Base-by-base conservation (phyloP, 441 rosid genomes). In the Geranium incanum region DNA sequence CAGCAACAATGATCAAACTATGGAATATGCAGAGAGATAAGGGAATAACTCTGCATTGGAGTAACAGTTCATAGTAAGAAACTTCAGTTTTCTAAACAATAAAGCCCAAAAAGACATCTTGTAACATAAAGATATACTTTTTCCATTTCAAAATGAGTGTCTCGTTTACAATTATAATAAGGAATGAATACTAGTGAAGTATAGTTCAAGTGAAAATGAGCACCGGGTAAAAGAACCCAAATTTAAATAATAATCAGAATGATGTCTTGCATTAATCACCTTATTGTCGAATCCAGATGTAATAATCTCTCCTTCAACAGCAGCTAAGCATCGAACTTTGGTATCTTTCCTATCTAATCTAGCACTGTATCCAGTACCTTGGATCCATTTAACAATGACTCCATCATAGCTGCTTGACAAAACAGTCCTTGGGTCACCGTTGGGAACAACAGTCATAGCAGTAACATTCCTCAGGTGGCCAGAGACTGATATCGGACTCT, bases 391-490 rank as follows among this genome's bases (percentile, higher is more conserved):
- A 76, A 86, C 75, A 16, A 88, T 78, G 16, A 79, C 72, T 70
- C 89, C 90, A 12, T 86, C 90, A 28, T 85, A 86, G 84, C 93
- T 86, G 73, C 84, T 77, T 62, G 90, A 82, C 68, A 86, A 63
- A 33, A 82, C 76, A 43, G 73, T 75, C 78, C 81, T 85, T 13
- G 77, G 74, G 60, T 67, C 76, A 68, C 70, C 36, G n/a, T 71
- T 60, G 68, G 77, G 78, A 55, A 55, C 15, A n/a, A 80, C 55
- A 70, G 78, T 77, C 72, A 84, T 71, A 23, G 83, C 70, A 76
- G 79, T 73, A 72, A 82, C 84, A 60, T 86, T 88, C 79, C 81
- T 88, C 73, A 82, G 62, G 71, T 85, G 89, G 66, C 90, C 89
- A 69, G 89, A 85, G 52, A 82, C 73, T 67, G 74, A 68, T 37